Evolutionary conservation across 495 filamentous ascomycete genomes (phyloP), one percentile per base, ranked within the genome.

Genomic region (Rusavskia elegans): DNA sequence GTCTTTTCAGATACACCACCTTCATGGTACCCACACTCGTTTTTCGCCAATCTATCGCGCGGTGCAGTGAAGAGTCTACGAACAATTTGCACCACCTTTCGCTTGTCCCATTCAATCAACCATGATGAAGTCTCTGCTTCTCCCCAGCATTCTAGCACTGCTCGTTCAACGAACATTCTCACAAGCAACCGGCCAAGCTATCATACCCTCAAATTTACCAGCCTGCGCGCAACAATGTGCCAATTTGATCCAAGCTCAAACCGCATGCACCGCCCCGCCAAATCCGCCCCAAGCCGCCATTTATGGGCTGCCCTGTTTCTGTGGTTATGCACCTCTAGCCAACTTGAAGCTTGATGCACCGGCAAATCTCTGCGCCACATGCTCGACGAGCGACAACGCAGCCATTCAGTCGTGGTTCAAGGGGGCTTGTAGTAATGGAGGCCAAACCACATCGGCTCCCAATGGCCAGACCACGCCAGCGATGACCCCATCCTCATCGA

Each of bases 301-400:
- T 54, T 76, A 74, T 60, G 44, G 44, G 7, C 65, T 72, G 51
- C 68, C 68, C 23, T 81, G 78, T 57, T 77, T 80, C 65, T 81
- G 78, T 62, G 65, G 72, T 54, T 76, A 71, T 13, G 52, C 62
- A 11, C 59, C 63, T 37, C 64, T 79, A 11, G 61, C 60, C 14
- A 53, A 58, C 9, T 63, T 78, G 21, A 64, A 63, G 37, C 55
- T 62, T 4, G 53, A 57, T 23, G 59, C 61, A 11, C 56, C 55
- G n/a, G 38, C 53, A 21, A 59, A 48, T 27, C 32, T 39, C 16
- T 62, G 59, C 45, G 20, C 52, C 9, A 37, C 40, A 21, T 62
- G 59, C 48, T 45, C 53, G 5, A 10, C 59, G 9, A 37, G 23
- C 7, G 59, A 62, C 39, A 55, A 57, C 30, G 20, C 23, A 19